A percentile compares a stretch with the other conserved stretches of the same genome.
Conservation (phyloP, 768 basidiomycete genomes). For the Suillus paluster region DNA sequence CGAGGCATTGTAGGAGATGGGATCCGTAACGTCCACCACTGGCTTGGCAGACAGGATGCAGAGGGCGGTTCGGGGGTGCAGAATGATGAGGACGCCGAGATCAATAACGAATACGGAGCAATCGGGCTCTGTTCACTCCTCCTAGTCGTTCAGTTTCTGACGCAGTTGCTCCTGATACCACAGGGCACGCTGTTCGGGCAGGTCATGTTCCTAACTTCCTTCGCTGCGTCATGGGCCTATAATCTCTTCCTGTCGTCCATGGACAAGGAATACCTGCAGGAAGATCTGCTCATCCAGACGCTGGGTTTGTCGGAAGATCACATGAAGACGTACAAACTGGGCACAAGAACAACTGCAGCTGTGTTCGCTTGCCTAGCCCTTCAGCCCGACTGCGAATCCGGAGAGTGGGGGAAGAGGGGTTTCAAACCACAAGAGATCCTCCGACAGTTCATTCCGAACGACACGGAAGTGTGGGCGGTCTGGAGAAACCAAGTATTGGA, state of each 20-base stretch:
- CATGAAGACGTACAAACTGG: constrained; percentile 12
- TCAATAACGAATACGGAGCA: constrained; percentile 11
- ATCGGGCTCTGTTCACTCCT: constrained; percentile 22
- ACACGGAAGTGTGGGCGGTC: constrained; percentile 10
- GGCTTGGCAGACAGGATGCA: neutral
- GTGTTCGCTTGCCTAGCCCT: constrained; percentile 11
- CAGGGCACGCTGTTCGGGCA: constrained; percentile 28
- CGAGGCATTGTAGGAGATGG: neutral
- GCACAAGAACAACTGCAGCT: constrained; percentile 11
- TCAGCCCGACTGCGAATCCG: neutral
- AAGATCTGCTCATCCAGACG: constrained; percentile 13
- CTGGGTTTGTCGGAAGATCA: constrained; percentile 16
- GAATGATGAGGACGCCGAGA: constrained; percentile 6
- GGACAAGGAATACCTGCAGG: constrained; percentile 24
- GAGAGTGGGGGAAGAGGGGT: neutral
- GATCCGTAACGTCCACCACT: neutral
- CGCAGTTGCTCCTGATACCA: constrained; percentile 28
- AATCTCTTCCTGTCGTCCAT: constrained; percentile 29
- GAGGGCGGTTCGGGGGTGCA: constrained; percentile 7
- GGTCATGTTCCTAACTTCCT: constrained; percentile 25
- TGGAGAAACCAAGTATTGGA: constrained; percentile 9
- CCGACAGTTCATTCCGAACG: constrained; percentile 12
- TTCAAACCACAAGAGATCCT: constrained; percentile 3
- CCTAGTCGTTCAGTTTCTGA: constrained; percentile 23
- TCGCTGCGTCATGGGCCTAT: constrained; percentile 27